phyloP scores from a whole-genome alignment of 208 protist species.

The Acanthamoeba sp. region DNA sequence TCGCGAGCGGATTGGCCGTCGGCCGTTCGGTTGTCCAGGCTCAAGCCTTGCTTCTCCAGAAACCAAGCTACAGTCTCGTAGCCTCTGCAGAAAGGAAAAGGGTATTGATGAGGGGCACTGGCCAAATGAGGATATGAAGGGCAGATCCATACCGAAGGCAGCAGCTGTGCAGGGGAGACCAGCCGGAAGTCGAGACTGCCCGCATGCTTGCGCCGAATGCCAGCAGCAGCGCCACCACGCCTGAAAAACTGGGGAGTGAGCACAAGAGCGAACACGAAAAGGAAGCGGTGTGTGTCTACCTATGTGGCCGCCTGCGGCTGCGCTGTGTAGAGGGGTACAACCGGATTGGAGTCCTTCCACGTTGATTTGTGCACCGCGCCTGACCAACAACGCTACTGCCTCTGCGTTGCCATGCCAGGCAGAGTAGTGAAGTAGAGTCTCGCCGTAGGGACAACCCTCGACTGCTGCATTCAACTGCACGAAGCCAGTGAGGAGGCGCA shows the following conservation, averaged over 20 bases:
- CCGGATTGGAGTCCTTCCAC: neutral
- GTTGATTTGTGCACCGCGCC: neutral
- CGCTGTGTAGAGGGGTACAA: constrained; percentile 50
- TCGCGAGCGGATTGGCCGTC: neutral
- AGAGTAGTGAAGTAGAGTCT: constrained; percentile 10
- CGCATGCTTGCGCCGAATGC: neutral
- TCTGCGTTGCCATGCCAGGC: constrained; percentile 16
- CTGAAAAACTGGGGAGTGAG: neutral
- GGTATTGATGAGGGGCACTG: no score
- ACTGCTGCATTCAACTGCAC: neutral
- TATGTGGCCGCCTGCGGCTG: constrained; percentile 13
- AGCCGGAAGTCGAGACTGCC: neutral
- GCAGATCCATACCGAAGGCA: neutral
- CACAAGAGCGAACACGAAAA: neutral
- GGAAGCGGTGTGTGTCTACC: neutral
- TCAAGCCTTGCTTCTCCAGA: neutral
- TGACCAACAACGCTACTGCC: neutral
- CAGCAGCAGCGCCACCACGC: neutral
- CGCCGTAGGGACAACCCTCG: constrained; percentile 28
- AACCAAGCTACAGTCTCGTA: constrained; percentile 5
- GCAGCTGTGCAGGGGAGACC: constrained; percentile 31
- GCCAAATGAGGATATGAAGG: neutral
- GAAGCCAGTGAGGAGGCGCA: no score
- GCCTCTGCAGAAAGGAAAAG: neutral
- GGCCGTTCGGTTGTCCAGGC: neutral